These are phyloP conservation scores for Ganoderma resinaceum DNA, from an alignment of 1,284 basidiomycete genomes.

Conservation along the genomic window DNA sequence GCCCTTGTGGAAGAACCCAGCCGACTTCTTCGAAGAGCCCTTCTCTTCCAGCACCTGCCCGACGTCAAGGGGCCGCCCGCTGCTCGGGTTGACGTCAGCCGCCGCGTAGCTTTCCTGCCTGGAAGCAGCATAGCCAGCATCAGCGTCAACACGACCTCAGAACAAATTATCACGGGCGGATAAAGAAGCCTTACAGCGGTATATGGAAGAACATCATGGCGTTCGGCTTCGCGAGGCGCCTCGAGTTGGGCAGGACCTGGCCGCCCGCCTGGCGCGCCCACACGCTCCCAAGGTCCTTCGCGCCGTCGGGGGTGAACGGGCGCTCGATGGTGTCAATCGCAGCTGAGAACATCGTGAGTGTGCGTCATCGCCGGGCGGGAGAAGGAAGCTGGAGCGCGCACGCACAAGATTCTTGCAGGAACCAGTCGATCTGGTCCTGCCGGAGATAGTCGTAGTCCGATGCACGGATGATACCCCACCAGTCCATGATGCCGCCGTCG, in stretches of 20 bases:
- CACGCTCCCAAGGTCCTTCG: slow-evolving; percentile 68
- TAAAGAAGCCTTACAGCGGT: slow-evolving; percentile 66
- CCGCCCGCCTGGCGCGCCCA: slow-evolving; percentile 61
- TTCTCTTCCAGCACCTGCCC: slow-evolving; percentile 68
- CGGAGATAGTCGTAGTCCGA: slow-evolving; percentile 87
- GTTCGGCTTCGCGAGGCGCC: slow-evolving; percentile 85
- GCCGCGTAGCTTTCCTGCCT: slow-evolving; percentile 63
- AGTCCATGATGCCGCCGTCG: slow-evolving; percentile 62
- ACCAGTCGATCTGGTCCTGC: slow-evolving; percentile 87
- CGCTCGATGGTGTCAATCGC: slow-evolving; percentile 74
- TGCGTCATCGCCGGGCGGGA: neutral
- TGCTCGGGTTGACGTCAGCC: slow-evolving; percentile 65
- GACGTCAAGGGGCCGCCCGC: slow-evolving; percentile 67
- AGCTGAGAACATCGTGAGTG: slow-evolving; percentile 16
- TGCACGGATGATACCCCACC: slow-evolving; percentile 64
- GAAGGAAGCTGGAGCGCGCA: neutral
- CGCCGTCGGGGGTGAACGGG: slow-evolving; percentile 81
- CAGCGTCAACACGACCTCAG: neutral
- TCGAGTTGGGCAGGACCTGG: slow-evolving; percentile 61
- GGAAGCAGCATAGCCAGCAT: neutral
- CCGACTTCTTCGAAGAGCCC: slow-evolving; percentile 75
- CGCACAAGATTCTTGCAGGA: slow-evolving; percentile 76
- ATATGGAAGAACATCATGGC: slow-evolving; percentile 97
- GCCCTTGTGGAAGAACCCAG: slow-evolving; percentile 84
- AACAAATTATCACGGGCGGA: slow-evolving; percentile 32